Conservation (phyloP, 371 early-diverging fungal genomes). For the Mortierella sp. region DNA sequence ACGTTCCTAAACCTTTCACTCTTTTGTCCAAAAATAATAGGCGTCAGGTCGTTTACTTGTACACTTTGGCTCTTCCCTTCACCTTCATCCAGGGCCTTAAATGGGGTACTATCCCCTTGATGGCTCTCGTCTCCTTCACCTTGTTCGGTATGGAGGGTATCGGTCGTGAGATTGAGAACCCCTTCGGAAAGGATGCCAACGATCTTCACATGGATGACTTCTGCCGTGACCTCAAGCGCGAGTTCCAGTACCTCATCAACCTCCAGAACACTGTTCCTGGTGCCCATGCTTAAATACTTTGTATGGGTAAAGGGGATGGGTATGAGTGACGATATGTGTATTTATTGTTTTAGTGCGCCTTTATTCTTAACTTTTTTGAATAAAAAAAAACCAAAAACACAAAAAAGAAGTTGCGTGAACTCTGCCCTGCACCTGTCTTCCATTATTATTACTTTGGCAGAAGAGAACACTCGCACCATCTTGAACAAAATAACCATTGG, state of each 20-base stretch:
- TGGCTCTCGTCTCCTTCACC: constrained; percentile 76
- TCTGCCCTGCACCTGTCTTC: neutral
- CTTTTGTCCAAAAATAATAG: constrained; percentile 8
- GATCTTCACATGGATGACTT: constrained; percentile 66
- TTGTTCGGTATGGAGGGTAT: constrained; percentile 80
- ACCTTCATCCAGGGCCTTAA: constrained; percentile 60
- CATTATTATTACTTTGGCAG: neutral
- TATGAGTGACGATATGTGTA: neutral
- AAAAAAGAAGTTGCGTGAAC: too few relatives aligned
- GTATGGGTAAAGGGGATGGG: neutral
- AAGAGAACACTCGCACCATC: neutral
- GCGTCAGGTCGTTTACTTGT: constrained; percentile 76
- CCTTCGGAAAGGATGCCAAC: constrained; percentile 80
- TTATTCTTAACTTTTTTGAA: neutral
- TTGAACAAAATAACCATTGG: too few relatives aligned
- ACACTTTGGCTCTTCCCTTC: constrained; percentile 76
- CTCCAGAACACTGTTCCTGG: constrained; percentile 46
- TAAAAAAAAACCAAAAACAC: neutral
- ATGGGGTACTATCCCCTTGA: constrained; percentile 64
- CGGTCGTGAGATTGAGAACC: constrained; percentile 80
- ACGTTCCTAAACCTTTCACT: neutral
- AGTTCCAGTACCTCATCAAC: constrained; percentile 51
- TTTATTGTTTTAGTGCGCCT: neutral
- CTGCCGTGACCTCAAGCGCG: constrained; percentile 54
- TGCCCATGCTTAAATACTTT: constrained; percentile 23